Evolutionary conservation across 2,329 filamentous ascomycete genomes (phyloP), one percentile per base, ranked within the genome.

Genomic region (Sporothrix curviconia): DNA sequence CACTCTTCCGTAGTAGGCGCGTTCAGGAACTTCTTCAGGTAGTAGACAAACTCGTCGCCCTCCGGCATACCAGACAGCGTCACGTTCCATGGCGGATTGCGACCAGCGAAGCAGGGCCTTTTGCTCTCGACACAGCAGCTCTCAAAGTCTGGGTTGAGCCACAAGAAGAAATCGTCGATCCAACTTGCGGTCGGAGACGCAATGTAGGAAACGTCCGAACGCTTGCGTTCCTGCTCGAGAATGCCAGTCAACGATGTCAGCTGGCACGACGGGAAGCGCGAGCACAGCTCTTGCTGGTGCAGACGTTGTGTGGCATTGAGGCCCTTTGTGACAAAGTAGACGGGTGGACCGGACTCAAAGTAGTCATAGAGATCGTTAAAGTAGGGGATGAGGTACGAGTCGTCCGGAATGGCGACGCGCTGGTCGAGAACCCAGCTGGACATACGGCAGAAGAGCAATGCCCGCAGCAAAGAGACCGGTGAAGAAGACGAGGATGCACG

Each of bases 301-400:
- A 75, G 67, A 32, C 90, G 81, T 60, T 88, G 74, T 0, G 92
- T 95, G 15, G 86, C 80, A 65, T 97, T 94, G 44, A 94, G 77
- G 50, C 87, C 82, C 19, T 86, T 84, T 3, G 92, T 90, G 46
- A 99, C 90, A 70, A 99, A 99, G 71, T 97, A 99, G 7, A 99
- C 91, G 0, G 94, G 94, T 50, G 94, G 92, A 0, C 94, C 95
- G 15, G 85, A 86, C 60, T 92, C 89, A 65, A 97, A 87, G 69
- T 99, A 99, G 59, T 85, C 84, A 69, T 96, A 95, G 30, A 99
- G 77, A 69, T 99, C 94, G 67, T 97, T 91, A 73, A 99, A 99
- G 71, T 96, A 99, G 9, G 88, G 84, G 61, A 99, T 96, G 52
- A 99, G 77, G 69, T 99, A 99, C 1, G 92, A 97, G 66, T 90